phyloP scores from a whole-genome alignment of 495 filamentous ascomycete species.

The Aspergillus haitiensis region DNA sequence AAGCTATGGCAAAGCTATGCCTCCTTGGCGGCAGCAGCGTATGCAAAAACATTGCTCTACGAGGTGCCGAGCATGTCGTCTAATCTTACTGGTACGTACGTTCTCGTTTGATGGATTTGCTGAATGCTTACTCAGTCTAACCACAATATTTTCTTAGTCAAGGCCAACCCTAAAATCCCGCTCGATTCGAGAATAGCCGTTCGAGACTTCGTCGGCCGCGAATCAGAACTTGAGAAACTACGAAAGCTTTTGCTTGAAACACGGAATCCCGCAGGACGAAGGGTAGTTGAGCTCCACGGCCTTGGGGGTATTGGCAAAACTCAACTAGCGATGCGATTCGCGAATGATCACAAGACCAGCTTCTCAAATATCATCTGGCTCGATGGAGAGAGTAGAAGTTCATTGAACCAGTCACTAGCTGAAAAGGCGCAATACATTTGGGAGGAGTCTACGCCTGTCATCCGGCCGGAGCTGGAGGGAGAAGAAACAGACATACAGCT shows the following conservation, averaged over 20 bases:
- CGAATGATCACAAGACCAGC: background rate
- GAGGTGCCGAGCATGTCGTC: background rate
- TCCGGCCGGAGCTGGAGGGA: too few species aligned
- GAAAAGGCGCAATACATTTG: background rate
- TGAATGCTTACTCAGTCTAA: too few species aligned
- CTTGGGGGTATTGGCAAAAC: constrained; percentile 35
- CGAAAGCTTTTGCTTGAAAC: background rate
- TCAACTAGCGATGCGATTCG: constrained; percentile 26
- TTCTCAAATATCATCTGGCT: background rate
- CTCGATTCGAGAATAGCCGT: background rate
- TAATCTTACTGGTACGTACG: background rate
- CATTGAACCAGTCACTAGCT: background rate
- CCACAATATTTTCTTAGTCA: too few species aligned
- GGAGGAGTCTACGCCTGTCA: background rate
- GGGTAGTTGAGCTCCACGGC: constrained; percentile 19
- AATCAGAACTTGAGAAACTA: background rate
- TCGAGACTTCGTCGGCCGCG: constrained; percentile 3
- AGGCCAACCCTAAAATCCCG: too few species aligned
- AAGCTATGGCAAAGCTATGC: constrained; percentile 19
- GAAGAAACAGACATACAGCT: too few species aligned
- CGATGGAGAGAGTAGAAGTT: background rate
- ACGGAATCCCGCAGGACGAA: background rate
- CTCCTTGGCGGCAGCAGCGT: constrained; percentile 1
- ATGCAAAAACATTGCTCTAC: constrained; percentile 9
- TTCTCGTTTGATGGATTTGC: too few species aligned